A percentile compares a stretch with the other conserved stretches of the same genome.
phyloP scores from a whole-genome alignment of 768 basidiomycete genomes.

The Amanita jacksonii region DNA sequence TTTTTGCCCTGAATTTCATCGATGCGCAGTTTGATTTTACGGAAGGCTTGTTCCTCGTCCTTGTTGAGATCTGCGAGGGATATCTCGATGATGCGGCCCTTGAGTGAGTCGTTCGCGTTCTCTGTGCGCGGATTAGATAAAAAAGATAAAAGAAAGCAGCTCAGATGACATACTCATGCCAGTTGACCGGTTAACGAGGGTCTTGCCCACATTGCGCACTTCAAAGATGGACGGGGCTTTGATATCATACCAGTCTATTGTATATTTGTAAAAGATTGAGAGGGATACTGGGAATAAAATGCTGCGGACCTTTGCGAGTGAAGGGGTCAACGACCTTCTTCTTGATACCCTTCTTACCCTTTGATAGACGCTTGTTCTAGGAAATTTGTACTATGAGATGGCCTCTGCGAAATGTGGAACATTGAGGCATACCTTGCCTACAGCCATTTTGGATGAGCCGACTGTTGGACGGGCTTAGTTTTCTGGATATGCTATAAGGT shows the following conservation, averaged over 20 bases:
- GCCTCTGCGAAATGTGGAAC: not conserved
- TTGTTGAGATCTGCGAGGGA: conserved; percentile 98
- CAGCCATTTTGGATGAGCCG: conserved; percentile 61
- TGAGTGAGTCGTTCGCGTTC: conserved; percentile 97
- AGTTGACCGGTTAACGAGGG: conserved; percentile 94
- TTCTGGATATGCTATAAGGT: conserved; percentile 24
- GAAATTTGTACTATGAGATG: conserved; percentile 1
- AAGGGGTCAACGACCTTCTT: conserved; percentile 99
- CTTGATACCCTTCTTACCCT: conserved; percentile 99
- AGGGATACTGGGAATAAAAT: conserved; percentile 8
- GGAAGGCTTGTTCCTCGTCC: conserved; percentile 99
- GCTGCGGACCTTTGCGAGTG: conserved; percentile 82
- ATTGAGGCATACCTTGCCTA: conserved; percentile 68
- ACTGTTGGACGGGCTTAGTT: conserved; percentile 40
- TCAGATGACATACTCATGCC: conserved; percentile 75
- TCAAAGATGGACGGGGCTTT: conserved; percentile 99
- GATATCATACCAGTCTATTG: conserved; percentile 95
- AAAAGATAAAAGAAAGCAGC: not conserved
- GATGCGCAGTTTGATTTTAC: conserved; percentile 97
- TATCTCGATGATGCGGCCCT: conserved; percentile 92
- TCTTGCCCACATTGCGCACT: conserved; percentile 94
- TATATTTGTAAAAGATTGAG: conserved; percentile 7
- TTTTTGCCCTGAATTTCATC: conserved; percentile 98
- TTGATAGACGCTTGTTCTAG: conserved; percentile 96
- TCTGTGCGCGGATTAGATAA: conserved; percentile 35